Percentiles rank a stretch among this genome's conserved stretches.
Conservation (phyloP, 139 green algal genomes). For the Chlamydomonas sp. region DNA sequence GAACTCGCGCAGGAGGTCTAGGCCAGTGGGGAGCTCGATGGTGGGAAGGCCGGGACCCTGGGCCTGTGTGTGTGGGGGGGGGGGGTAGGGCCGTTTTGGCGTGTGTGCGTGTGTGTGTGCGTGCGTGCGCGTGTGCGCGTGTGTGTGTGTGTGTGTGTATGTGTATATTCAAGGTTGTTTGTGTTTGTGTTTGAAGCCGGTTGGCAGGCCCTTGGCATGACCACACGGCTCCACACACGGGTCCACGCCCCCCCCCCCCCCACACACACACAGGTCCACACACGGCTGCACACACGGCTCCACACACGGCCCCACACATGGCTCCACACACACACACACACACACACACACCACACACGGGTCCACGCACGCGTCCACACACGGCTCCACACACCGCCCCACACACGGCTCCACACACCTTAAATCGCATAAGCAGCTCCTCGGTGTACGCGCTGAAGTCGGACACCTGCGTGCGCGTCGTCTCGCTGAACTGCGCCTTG, state of each 20-base stretch:
- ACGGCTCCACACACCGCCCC: background rate
- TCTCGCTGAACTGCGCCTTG: slow-evolving; percentile 61
- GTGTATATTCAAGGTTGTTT: too few relatives aligned
- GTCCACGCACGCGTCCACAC: background rate
- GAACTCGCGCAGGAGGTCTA: slow-evolving; percentile 43
- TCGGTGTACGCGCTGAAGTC: slow-evolving; percentile 36
- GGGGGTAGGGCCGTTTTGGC: too few relatives aligned
- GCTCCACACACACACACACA: background rate
- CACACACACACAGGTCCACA: too few relatives aligned
- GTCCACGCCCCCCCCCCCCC: too few relatives aligned
- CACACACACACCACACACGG: too few relatives aligned
- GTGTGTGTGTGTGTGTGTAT: too few relatives aligned
- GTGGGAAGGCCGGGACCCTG: slow-evolving; percentile 38
- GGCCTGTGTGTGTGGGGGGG: background rate
- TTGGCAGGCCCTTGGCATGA: too few relatives aligned
- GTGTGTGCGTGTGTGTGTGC: too few relatives aligned
- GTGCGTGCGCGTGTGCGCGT: too few relatives aligned
- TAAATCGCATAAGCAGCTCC: slow-evolving; percentile 37
- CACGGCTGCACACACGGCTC: too few relatives aligned
- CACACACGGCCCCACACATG: background rate
- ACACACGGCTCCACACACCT: background rate
- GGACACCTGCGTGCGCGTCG: slow-evolving; percentile 60
- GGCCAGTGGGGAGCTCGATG: slow-evolving; percentile 35
- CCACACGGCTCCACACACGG: too few relatives aligned
- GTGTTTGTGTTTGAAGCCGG: too few relatives aligned